phyloP scores from a whole-genome alignment of 2,329 filamentous ascomycete genomes.

The Colletotrichum tropicale region DNA sequence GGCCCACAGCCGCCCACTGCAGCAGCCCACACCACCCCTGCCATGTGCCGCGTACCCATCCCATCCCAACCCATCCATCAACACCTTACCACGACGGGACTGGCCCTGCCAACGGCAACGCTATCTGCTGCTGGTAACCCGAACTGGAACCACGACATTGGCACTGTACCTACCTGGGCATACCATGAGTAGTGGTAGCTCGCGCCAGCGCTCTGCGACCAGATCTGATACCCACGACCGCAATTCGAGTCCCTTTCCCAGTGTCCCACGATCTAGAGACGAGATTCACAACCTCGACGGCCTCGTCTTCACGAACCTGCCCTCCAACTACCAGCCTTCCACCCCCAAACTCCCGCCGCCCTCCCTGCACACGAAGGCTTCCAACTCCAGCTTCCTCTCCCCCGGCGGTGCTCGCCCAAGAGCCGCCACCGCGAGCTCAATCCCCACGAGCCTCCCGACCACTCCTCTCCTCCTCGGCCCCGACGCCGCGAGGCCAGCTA shows the following conservation, averaged over 20 bases:
- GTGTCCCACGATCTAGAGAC: conserved; percentile 19
- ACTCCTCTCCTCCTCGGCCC: conserved; percentile 7
- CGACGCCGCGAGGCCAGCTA: conserved; percentile 16
- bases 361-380: not conserved
- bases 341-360: not conserved
- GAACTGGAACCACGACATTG: not conserved
- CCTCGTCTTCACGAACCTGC: conserved; percentile 16
- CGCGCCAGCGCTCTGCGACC: conserved; percentile 21
- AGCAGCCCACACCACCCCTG: conserved; percentile 17
- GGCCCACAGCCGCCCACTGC: not conserved
- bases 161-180: not conserved
- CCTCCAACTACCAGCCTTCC: not conserved
- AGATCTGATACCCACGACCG: conserved; percentile 21
- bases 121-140: not conserved
- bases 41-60: conserved; percentile 21
- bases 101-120: not conserved
- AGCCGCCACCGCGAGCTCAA: conserved; percentile 18
- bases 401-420: conserved; percentile 17
- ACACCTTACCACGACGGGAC: conserved; percentile 15
- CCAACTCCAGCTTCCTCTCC: conserved; percentile 7
- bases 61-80: not conserved
- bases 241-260: conserved; percentile 12
- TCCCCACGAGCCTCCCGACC: not conserved
- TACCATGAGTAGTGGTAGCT: conserved; percentile 22
- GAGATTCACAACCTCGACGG: conserved; percentile 24